These are phyloP conservation scores for Penicillium lividum DNA, from an alignment of 495 filamentous ascomycete genomes.

Conservation along the genomic window DNA sequence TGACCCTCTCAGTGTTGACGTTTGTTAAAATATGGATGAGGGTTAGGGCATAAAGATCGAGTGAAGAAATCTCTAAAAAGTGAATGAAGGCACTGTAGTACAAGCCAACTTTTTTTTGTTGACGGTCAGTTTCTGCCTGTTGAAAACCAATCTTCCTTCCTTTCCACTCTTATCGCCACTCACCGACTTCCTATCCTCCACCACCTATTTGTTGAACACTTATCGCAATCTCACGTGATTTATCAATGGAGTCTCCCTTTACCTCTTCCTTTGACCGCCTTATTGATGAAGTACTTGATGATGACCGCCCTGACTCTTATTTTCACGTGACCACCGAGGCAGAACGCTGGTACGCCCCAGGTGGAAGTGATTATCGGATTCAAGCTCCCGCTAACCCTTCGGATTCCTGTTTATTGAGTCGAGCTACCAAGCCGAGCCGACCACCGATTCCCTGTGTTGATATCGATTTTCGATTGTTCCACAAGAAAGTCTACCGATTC, in stretches of 20 bases:
- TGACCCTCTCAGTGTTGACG: not conserved
- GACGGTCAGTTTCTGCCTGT: conserved; percentile 1
- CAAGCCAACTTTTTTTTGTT: conserved; percentile 1
- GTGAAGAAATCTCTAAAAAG: not conserved
- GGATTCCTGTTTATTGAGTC: not conserved
- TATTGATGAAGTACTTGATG: not conserved
- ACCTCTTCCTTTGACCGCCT: not conserved
- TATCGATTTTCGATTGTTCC: not conserved
- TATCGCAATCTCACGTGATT: not conserved
- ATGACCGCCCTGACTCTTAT: no score
- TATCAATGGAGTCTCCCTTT: no score
- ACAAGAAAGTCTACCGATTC: not conserved
- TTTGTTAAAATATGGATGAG: not conserved
- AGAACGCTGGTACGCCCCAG: not conserved
- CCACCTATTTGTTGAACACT: not conserved
- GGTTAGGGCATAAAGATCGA: not conserved
- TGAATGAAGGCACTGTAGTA: not conserved
- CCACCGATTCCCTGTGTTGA: not conserved
- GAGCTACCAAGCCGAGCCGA: not conserved
- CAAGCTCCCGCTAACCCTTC: not conserved
- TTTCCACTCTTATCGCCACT: not conserved
- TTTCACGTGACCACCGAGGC: not conserved
- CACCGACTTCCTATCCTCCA: not conserved
- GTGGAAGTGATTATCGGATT: not conserved
- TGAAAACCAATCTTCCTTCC: not conserved